Evolutionary conservation across 306 rosid species (phyloP).

Genomic region (Vigna unguiculata): DNA sequence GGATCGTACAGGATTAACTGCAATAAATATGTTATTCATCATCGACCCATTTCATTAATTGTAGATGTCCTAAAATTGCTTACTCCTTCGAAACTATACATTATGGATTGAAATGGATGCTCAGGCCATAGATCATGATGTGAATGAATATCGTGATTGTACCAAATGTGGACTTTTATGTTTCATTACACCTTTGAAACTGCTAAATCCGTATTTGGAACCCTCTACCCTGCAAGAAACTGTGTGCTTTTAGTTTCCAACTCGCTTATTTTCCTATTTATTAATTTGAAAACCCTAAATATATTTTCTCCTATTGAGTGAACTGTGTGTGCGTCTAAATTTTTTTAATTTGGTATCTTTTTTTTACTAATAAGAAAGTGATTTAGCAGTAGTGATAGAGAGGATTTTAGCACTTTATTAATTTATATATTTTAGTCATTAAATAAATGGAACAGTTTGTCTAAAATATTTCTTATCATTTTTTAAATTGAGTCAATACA

Average conservation of each 20-base stretch:
- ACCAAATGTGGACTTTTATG: neutral
- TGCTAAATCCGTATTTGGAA: neutral
- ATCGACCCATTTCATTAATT: slow-evolving; percentile 34
- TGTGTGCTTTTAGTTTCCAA: neutral
- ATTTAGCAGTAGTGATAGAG: neutral
- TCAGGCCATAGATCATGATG: neutral
- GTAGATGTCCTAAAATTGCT: slow-evolving; percentile 34
- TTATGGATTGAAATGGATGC: neutral
- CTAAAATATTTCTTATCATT: too few species aligned
- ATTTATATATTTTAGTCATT: neutral
- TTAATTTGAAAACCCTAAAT: neutral
- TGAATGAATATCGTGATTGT: neutral
- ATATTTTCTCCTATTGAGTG: too few species aligned
- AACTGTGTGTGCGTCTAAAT: neutral
- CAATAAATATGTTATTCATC: slow-evolving; percentile 47
- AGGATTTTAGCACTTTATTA: neutral
- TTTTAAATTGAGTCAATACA: neutral
- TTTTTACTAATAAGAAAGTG: neutral
- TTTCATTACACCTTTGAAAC: slow-evolving; percentile 3
- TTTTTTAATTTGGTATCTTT: neutral
- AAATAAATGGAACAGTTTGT: neutral
- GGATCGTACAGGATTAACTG: slow-evolving; percentile 45
- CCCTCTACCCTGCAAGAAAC: neutral
- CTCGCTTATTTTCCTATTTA: neutral
- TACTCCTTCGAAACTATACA: neutral